Conservation (phyloP, 441 rosid species). For the Flueggea neowawraea region DNA sequence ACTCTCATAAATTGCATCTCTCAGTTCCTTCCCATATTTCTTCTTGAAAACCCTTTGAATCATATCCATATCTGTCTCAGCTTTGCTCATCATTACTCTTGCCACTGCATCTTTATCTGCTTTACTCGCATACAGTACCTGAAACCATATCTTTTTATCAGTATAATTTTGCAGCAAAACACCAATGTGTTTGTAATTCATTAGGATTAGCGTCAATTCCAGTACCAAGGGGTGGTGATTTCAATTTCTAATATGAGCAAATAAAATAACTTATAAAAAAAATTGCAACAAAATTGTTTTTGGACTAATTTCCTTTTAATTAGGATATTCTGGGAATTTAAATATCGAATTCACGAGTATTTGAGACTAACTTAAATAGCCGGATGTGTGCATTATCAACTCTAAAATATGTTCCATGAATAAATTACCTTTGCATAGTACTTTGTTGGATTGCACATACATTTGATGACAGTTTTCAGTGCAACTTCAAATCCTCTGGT, state of each 20-base stretch:
- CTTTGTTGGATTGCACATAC: conserved; percentile 39
- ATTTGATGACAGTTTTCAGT: conserved; percentile 40
- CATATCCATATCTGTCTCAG: conserved; percentile 49
- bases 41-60: conserved; percentile 32
- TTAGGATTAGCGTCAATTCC: too few species aligned
- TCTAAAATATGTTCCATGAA: background rate
- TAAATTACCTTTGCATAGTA: conserved; percentile 52
- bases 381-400: background rate
- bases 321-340: too few species aligned
- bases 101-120: conserved; percentile 25
- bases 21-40: conserved; percentile 39
- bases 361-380: too few species aligned
- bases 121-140: conserved; percentile 28
- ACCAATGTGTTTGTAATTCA: too few species aligned
- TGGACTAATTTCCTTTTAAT: too few species aligned
- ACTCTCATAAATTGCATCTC: conserved; percentile 38
- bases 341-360: too few species aligned
- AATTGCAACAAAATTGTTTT: too few species aligned
- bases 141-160: conserved; percentile 1
- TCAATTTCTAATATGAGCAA: too few species aligned
- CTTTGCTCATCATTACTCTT: conserved; percentile 48
- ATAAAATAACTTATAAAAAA: too few species aligned
- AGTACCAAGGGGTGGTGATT: too few species aligned
- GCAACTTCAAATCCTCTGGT: conserved; percentile 40
- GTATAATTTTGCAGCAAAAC: too few species aligned